Conservation (phyloP, 1,139 yeast species). For the Blastobotrys capitulatus region DNA sequence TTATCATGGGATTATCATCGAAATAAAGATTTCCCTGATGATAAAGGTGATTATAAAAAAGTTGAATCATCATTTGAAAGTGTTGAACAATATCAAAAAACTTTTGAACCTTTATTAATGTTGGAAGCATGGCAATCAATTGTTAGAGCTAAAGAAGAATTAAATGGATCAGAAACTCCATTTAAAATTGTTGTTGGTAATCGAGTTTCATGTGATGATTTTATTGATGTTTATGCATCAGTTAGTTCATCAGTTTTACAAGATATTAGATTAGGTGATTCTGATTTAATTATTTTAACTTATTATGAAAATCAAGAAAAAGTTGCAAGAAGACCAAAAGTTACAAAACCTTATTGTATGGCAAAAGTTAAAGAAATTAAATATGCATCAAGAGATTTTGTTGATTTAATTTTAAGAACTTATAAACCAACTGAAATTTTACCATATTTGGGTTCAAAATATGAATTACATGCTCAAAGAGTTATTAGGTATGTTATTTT, state of each 20-base stretch:
- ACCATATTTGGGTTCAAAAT: conserved; percentile 56
- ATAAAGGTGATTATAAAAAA: conserved; percentile 32
- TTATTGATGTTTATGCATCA: conserved; percentile 84
- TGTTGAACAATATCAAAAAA: conserved; percentile 57
- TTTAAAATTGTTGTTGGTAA: conserved; percentile 70
- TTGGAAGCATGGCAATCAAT: conserved; percentile 95
- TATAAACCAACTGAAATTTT: conserved; percentile 45
- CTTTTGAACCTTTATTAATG: conserved; percentile 74
- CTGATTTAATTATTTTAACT: conserved; percentile 72
- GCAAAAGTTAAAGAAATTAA: conserved; percentile 76
- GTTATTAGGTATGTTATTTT: conserved; percentile 52
- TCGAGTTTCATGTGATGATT: conserved; percentile 76
- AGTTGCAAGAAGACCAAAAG: conserved; percentile 16
- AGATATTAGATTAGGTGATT: conserved; percentile 58
- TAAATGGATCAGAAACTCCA: conserved; percentile 52
- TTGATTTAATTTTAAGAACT: conserved; percentile 72
- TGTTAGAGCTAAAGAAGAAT: conserved; percentile 60
- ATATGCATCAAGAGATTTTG: conserved; percentile 49
- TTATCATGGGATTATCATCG: conserved; percentile 74
- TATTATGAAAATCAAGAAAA: conserved; percentile 35
- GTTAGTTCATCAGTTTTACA: conserved; percentile 48
- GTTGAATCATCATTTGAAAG: conserved; percentile 47
- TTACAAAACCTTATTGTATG: conserved; percentile 46
- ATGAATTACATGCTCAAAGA: conserved; percentile 58
- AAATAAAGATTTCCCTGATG: conserved; percentile 54